A percentile compares a stretch with the other conserved stretches of the same genome.
Evolutionary conservation across 1,284 basidiomycete species (phyloP).

Genomic region (Trametes pubescens): DNA sequence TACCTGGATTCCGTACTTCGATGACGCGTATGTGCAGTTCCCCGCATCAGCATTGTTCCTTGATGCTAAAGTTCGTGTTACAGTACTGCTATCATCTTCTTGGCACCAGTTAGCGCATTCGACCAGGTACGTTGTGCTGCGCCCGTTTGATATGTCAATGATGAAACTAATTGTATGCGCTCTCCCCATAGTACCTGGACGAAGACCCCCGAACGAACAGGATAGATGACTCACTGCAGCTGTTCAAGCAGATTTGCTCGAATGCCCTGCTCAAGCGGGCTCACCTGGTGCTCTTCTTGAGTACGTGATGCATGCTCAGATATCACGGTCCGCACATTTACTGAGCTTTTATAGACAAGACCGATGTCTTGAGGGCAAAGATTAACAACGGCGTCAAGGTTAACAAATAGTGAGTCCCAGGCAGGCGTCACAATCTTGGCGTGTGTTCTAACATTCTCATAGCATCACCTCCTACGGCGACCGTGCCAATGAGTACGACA

Average conservation of each 20-base stretch:
- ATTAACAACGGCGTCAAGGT: conserved; percentile 70
- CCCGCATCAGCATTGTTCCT: not conserved
- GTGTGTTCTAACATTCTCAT: conserved; percentile 6
- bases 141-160: no score
- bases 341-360: conserved; percentile 63
- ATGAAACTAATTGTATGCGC: conserved; percentile 14
- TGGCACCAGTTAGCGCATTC: conserved; percentile 87
- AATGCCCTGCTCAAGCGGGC: conserved; percentile 79
- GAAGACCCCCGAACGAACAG: conserved; percentile 84
- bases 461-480: conserved; percentile 86
- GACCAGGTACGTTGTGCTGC: conserved; percentile 65
- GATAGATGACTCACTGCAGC: conserved; percentile 84
- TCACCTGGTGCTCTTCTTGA: conserved; percentile 81
- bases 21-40: conserved; percentile 61
- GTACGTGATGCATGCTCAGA: conserved; percentile 52
- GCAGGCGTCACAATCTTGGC: not conserved
- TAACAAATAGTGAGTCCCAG: conserved; percentile 73
- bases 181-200: conserved; percentile 69
- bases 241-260: conserved; percentile 86
- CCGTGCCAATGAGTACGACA: conserved; percentile 79
- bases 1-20: conserved; percentile 84
- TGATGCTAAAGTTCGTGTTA: not conserved
- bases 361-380: conserved; percentile 76
- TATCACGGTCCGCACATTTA: not conserved
- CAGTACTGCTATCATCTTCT: conserved; percentile 82